These are phyloP conservation scores for Suillus weaverae DNA, from an alignment of 768 basidiomycete species.

Conservation along the genomic window DNA sequence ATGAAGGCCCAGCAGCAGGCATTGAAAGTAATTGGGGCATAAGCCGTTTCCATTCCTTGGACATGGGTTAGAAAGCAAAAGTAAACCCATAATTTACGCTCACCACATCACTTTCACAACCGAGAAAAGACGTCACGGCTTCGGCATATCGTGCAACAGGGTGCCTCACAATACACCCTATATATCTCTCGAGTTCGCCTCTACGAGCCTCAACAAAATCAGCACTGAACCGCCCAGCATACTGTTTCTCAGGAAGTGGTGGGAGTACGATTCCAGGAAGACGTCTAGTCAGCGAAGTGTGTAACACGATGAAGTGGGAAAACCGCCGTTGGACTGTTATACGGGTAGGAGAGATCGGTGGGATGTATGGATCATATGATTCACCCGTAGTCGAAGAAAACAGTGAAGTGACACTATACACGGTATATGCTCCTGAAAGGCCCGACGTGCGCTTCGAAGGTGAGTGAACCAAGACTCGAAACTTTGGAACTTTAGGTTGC, in stretches of 20 bases:
- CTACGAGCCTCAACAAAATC: constrained; percentile 83
- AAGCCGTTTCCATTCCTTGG: constrained; percentile 70
- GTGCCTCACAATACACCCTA: constrained; percentile 68
- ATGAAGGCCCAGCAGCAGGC: constrained; percentile 69
- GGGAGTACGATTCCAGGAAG: constrained; percentile 79
- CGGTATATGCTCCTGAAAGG: constrained; percentile 69
- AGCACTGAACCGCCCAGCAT: constrained; percentile 74
- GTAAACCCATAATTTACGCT: constrained; percentile 26
- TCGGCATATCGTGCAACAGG: constrained; percentile 79
- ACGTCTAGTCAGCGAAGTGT: constrained; percentile 64
- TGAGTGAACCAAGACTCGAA: constrained; percentile 75
- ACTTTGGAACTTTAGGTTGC: constrained; percentile 71
- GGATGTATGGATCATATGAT: constrained; percentile 18
- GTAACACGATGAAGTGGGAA: constrained; percentile 80
- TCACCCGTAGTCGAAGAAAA: constrained; percentile 39
- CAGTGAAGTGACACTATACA: constrained; percentile 76
- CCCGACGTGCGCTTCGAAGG: constrained; percentile 72
- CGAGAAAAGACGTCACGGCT: constrained; percentile 75
- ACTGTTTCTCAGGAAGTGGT: constrained; percentile 83
- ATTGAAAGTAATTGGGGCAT: constrained; percentile 60
- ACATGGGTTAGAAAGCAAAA: constrained; percentile 9
- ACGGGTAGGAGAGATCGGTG: constrained; percentile 42
- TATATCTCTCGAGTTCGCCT: constrained; percentile 79
- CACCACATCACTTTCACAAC: constrained; percentile 74
- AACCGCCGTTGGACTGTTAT: constrained; percentile 82